Evolutionary conservation across 805 yeast genomes (phyloP).

Genomic region (Lipomyces spencermartinsiae): DNA sequence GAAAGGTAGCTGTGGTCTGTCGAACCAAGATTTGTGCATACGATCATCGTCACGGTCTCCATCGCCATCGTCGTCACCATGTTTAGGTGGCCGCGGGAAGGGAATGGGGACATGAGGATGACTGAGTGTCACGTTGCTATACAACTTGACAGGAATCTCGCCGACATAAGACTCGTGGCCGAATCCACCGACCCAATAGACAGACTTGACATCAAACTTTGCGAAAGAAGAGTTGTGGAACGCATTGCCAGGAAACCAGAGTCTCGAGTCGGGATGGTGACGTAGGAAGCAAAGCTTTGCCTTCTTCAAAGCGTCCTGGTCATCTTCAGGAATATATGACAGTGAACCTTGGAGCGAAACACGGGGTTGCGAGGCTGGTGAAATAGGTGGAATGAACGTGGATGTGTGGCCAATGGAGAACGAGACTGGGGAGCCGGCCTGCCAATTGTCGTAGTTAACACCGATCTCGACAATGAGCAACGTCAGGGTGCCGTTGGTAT

Average conservation of each 20-base stretch:
- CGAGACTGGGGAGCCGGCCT: slow-evolving; percentile 33
- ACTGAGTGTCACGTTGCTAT: slow-evolving; percentile 49
- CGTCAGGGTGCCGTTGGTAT: slow-evolving; percentile 66
- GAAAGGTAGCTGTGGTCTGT: background rate
- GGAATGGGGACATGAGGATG: background rate
- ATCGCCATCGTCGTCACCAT: slow-evolving; percentile 20
- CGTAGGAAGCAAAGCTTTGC: slow-evolving; percentile 58
- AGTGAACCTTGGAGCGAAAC: slow-evolving; percentile 64
- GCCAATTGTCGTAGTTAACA: slow-evolving; percentile 51
- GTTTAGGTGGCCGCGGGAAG: slow-evolving; percentile 9
- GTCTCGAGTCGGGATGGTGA: slow-evolving; percentile 73
- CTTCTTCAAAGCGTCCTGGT: slow-evolving; percentile 47
- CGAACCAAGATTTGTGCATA: background rate
- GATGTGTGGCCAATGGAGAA: slow-evolving; percentile 24
- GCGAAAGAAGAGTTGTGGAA: slow-evolving; percentile 71
- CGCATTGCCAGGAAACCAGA: slow-evolving; percentile 72
- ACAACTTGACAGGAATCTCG: slow-evolving; percentile 61
- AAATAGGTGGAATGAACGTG: slow-evolving; percentile 38
- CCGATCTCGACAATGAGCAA: slow-evolving; percentile 72
- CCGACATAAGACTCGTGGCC: slow-evolving; percentile 84
- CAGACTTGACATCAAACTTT: slow-evolving; percentile 63
- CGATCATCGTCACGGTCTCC: background rate
- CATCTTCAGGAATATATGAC: slow-evolving; percentile 51
- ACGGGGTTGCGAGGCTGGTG: slow-evolving; percentile 75
- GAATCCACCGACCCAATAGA: slow-evolving; percentile 79